Evolutionary conservation across 1,284 basidiomycete species (phyloP).

Genomic region (Apiotrichum veenhuisii): DNA sequence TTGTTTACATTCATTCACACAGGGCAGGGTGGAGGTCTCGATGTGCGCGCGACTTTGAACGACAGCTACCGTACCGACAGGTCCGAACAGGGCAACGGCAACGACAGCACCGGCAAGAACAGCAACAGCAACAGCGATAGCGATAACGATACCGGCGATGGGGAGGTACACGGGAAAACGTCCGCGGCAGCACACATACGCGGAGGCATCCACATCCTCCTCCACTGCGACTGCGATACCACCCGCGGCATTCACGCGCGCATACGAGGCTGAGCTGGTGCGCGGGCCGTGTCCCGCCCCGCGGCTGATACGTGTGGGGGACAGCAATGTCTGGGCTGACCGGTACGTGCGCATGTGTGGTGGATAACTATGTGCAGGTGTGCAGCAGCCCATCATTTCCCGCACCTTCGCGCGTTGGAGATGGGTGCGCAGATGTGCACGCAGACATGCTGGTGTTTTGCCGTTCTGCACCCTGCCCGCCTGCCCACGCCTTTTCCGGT

Average conservation of each 20-base stretch:
- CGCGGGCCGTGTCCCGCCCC: constrained; percentile 1
- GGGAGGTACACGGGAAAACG: constrained; percentile 2
- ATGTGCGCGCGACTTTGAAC: too few species aligned
- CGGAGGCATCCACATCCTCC: neutral
- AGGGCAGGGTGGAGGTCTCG: neutral
- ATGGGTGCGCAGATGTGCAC: too few species aligned
- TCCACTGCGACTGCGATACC: neutral
- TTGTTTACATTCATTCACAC: neutral
- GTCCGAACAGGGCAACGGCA: neutral
- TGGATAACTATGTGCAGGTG: too few species aligned
- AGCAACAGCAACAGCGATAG: neutral
- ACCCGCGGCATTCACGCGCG: constrained; percentile 18
- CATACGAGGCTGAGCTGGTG: constrained; percentile 40
- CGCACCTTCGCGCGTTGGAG: too few species aligned
- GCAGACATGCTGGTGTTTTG: too few species aligned
- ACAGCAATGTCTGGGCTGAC: constrained; percentile 32
- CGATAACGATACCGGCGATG: neutral
- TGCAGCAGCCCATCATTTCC: too few species aligned
- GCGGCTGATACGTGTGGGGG: constrained; percentile 25
- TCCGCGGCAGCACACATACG: neutral
- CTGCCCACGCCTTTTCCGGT: neutral
- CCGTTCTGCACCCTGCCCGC: too few species aligned
- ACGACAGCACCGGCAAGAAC: neutral
- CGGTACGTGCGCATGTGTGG: constrained; percentile 38
- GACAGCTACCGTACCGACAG: too few species aligned